These are phyloP conservation scores for Candida golubevii DNA, from an alignment of 805 yeast genomes.

Conservation along the genomic window DNA sequence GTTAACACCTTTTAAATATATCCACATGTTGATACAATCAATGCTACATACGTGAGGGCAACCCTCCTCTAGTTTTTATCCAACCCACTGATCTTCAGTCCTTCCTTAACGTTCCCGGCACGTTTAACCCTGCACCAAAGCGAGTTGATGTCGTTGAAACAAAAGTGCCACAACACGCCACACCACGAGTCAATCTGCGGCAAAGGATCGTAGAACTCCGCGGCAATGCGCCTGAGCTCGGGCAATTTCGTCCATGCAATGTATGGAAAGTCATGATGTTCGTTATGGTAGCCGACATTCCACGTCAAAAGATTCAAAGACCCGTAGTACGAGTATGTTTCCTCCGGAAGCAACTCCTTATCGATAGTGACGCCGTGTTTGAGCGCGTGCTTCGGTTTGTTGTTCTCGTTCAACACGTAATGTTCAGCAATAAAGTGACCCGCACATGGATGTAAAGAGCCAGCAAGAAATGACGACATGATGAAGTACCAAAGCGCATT, in stretches of 20 bases:
- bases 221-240: constrained; percentile 58
- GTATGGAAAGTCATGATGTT: constrained; percentile 94
- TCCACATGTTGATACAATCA: too few relatives aligned
- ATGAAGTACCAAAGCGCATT: constrained; percentile 63
- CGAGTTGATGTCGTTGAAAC: constrained; percentile 60
- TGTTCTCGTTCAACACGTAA: constrained; percentile 59
- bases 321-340: constrained; percentile 89
- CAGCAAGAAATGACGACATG: constrained; percentile 79
- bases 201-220: constrained; percentile 76
- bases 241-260: constrained; percentile 85
- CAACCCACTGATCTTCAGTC: constrained; percentile 23
- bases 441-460: constrained; percentile 89
- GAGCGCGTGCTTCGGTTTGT: constrained; percentile 33
- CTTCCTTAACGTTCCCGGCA: constrained; percentile 35
- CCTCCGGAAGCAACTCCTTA: constrained; percentile 48
- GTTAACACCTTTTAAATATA: too few relatives aligned
- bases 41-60: too few relatives aligned
- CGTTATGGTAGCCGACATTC: constrained; percentile 93
- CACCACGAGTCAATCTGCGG: constrained; percentile 79
- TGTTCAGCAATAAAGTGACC: constrained; percentile 97
- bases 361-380: constrained; percentile 25
- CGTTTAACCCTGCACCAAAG: constrained; percentile 84
- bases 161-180: constrained; percentile 67
- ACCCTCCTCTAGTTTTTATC: constrained; percentile 12
- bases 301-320: constrained; percentile 71